These are phyloP conservation scores for Musa itinerans DNA, from an alignment of 176 grass and related monocot genomes.

Conservation along the genomic window DNA sequence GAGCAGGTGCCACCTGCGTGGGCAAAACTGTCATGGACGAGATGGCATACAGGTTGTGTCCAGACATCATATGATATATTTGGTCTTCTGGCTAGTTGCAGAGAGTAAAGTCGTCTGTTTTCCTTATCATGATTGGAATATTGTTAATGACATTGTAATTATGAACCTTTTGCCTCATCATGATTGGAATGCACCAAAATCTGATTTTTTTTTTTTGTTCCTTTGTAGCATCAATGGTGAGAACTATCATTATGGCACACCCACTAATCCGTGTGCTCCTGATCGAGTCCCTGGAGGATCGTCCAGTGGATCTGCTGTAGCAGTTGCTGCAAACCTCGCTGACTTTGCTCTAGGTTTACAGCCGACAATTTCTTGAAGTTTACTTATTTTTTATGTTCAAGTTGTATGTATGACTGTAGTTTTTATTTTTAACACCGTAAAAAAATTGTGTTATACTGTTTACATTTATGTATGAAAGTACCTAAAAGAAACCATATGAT, in stretches of 20 bases:
- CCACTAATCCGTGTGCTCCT: slow-evolving; percentile 61
- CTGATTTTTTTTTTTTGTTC: neutral
- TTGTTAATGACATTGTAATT: neutral
- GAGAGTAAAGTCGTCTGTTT: too few relatives aligned
- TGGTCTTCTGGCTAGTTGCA: too few relatives aligned
- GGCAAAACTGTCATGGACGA: slow-evolving; percentile 91
- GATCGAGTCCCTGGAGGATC: slow-evolving; percentile 73
- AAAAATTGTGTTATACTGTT: neutral
- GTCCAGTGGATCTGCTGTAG: slow-evolving; percentile 81
- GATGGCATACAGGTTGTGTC: slow-evolving; percentile 65
- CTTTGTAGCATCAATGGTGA: slow-evolving; percentile 68
- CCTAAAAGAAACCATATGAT: neutral
- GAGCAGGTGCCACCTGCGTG: slow-evolving; percentile 56
- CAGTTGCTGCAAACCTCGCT: slow-evolving; percentile 56
- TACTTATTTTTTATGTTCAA: neutral
- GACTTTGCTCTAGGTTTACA: slow-evolving; percentile 62
- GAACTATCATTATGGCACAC: slow-evolving; percentile 83
- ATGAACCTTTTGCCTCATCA: neutral
- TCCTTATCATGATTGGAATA: neutral
- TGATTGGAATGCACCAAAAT: neutral
- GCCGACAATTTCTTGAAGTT: neutral
- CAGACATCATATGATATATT: too few relatives aligned
- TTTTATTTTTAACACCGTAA: neutral
- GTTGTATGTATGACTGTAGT: neutral
- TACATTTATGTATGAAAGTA: neutral